phyloP scores from a whole-genome alignment of 176 grass and related monocot species.

The Panicum miliaceum region DNA sequence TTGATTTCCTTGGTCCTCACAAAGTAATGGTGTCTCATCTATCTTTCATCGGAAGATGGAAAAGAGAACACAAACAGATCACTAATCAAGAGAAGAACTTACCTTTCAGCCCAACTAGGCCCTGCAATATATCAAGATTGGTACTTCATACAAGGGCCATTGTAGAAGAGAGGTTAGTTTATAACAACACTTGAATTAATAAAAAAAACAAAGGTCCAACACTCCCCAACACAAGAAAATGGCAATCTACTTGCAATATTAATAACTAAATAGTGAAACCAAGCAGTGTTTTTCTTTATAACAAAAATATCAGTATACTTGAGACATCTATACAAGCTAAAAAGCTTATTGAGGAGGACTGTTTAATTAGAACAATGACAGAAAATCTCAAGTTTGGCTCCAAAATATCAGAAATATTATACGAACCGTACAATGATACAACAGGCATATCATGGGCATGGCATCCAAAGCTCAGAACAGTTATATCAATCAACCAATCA shows the following conservation, averaged over 20 bases:
- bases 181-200: constrained; percentile 32
- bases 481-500: not conserved
- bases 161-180: constrained; percentile 54
- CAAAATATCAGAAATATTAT: not conserved
- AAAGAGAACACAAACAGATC: constrained; percentile 27
- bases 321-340: not conserved
- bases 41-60: constrained; percentile 16
- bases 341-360: not conserved
- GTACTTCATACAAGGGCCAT: constrained; percentile 53
- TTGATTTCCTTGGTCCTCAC: not conserved
- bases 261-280: not conserved
- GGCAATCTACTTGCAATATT: not conserved
- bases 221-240: not conserved
- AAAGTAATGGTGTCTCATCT: not conserved
- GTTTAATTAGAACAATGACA: not conserved
- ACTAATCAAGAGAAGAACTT: constrained; percentile 47
- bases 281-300: not conserved
- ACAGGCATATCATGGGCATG: not conserved
- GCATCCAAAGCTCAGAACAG: not conserved
- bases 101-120: constrained; percentile 59
- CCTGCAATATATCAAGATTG: constrained; percentile 55
- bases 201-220: not conserved
- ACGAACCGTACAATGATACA: not conserved
- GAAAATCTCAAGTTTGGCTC: constrained; percentile 18
- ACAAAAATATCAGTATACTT: not conserved